These are phyloP conservation scores for Vigna radiata DNA, from an alignment of 306 rosid genomes.

Conservation along the genomic window DNA sequence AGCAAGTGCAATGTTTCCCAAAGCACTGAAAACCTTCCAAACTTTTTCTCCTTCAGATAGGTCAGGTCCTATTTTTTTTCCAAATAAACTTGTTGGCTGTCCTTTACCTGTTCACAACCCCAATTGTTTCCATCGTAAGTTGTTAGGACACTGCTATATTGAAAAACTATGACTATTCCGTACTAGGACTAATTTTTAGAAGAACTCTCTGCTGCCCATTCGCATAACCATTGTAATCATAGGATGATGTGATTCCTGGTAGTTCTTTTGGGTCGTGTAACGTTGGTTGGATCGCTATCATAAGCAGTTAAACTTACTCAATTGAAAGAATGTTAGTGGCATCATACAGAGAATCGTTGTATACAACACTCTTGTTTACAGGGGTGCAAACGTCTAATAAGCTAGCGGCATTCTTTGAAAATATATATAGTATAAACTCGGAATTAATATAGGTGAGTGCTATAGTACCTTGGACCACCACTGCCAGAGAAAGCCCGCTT, in stretches of 20 bases:
- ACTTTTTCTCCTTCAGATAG: conserved; percentile 53
- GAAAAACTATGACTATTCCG: no score
- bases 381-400: not conserved
- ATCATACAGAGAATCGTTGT: not conserved
- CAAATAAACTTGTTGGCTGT: conserved; percentile 44
- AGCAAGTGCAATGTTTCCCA: conserved; percentile 80
- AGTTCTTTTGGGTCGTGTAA: no score
- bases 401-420: not conserved
- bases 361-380: not conserved
- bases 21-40: conserved; percentile 65
- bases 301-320: no score
- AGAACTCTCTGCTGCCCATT: no score
- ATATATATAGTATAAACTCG: not conserved
- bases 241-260: no score
- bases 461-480: conserved; percentile 47
- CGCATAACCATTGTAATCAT: no score
- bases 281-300: no score
- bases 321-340: no score
- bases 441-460: not conserved
- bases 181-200: no score
- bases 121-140: not conserved
- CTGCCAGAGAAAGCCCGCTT: conserved; percentile 60
- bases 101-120: conserved; percentile 52
- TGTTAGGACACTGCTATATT: no score
- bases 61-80: conserved; percentile 45